Percentiles rank a stretch among this genome's conserved stretches.
Evolutionary conservation across 2,329 filamentous ascomycete species (phyloP).

Genomic region (Cercospora nicotianae): DNA sequence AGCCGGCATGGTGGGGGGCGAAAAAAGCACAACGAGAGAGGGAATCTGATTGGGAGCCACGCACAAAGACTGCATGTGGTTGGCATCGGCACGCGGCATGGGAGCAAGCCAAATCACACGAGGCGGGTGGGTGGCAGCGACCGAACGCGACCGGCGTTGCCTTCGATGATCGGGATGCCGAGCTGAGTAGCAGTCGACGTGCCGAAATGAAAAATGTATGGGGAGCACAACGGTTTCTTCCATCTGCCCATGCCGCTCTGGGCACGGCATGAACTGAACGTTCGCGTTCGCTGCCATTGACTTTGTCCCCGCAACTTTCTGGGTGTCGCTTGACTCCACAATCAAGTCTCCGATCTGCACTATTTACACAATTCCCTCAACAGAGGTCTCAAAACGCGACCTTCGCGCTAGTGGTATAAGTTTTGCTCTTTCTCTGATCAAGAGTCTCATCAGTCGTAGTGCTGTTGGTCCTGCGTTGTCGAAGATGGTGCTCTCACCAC

Average conservation of each 20-base stretch:
- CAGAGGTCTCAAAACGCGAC: neutral
- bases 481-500: neutral
- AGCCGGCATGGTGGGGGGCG: neutral
- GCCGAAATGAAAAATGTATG: neutral
- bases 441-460: conserved; percentile 20
- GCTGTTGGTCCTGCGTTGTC: conserved; percentile 19
- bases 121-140: neutral
- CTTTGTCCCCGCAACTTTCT: too few relatives aligned
- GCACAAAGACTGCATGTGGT: neutral
- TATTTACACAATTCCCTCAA: neutral
- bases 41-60: neutral
- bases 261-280: neutral
- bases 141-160: neutral
- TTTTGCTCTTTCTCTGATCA: conserved; percentile 1
- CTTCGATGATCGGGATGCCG: neutral
- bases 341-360: neutral
- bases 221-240: neutral
- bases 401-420: neutral
- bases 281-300: neutral
- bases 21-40: neutral
- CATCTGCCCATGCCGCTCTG: neutral
- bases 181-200: neutral
- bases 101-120: neutral
- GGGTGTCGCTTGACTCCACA: neutral
- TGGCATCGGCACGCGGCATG: neutral